phyloP scores from a whole-genome alignment of 2,329 filamentous ascomycete species.

The Nemania sp. region DNA sequence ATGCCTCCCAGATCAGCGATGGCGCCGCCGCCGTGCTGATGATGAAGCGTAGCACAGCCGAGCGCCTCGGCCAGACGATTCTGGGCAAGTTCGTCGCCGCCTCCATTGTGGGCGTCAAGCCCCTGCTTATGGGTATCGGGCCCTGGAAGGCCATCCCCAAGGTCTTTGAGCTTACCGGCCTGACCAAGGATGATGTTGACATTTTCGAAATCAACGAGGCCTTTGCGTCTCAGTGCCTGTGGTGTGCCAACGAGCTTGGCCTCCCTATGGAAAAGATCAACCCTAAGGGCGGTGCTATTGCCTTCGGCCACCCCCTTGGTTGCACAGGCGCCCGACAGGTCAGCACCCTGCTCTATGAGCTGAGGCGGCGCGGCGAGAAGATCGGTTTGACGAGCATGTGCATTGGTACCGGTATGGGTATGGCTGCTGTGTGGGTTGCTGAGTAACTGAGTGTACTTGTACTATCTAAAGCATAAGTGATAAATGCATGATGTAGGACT shows the following conservation, averaged over 20 bases:
- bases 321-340: constrained; percentile 96
- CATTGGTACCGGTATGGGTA: constrained; percentile 95
- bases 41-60: constrained; percentile 93
- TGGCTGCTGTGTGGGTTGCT: constrained; percentile 96
- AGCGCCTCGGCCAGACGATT: constrained; percentile 87
- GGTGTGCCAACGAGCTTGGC: constrained; percentile 89
- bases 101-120: constrained; percentile 87
- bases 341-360: constrained; percentile 89
- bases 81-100: constrained; percentile 92
- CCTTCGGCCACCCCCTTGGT: constrained; percentile 93
- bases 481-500: constrained; percentile 20
- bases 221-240: constrained; percentile 94
- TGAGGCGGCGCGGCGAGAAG: constrained; percentile 85
- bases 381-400: constrained; percentile 97
- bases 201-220: constrained; percentile 99
- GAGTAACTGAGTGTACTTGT: constrained; percentile 71
- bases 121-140: constrained; percentile 94
- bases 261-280: constrained; percentile 90
- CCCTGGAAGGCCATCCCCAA: constrained; percentile 97
- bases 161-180: constrained; percentile 86
- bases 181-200: constrained; percentile 90
- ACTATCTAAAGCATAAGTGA: not conserved
- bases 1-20: constrained; percentile 95
- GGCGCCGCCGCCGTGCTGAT: constrained; percentile 94
- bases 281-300: constrained; percentile 96